Conservation (phyloP, 352 stramenopile species). For the Phytopythium delawarense region DNA sequence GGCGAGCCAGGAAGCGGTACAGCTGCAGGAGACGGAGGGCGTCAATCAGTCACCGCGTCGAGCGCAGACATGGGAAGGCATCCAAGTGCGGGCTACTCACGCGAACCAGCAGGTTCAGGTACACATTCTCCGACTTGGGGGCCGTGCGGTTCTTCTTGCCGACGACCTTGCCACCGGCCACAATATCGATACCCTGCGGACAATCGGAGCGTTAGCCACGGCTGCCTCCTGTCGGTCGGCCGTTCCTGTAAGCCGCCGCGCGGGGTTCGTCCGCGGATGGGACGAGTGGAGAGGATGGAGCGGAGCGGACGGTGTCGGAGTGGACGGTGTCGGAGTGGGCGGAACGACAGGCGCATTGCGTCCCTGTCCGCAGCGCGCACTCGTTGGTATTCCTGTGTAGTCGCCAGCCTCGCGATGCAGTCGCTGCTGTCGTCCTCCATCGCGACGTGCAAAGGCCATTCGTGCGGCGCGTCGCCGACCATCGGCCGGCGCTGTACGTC, state of each 20-base stretch:
- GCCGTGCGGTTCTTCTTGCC: conserved; percentile 98
- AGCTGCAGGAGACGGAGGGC: conserved; percentile 31
- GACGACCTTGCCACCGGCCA: conserved; percentile 97
- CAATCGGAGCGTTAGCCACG: conserved; percentile 4
- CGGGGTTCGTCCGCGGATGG: neutral
- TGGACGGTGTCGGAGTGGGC: neutral
- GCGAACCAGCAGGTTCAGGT: conserved; percentile 97
- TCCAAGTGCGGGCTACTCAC: conserved; percentile 25
- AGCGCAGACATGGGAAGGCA: no score
- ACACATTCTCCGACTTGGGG: conserved; percentile 99
- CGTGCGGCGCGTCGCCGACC: no score
- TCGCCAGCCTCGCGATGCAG: no score
- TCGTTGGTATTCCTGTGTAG: no score
- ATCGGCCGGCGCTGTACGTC: no score
- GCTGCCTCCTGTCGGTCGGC: neutral
- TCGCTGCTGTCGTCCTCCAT: no score
- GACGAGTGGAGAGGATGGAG: neutral
- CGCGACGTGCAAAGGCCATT: no score
- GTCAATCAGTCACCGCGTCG: conserved; percentile 57
- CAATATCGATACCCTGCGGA: conserved; percentile 98
- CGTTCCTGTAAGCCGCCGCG: neutral
- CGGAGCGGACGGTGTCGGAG: neutral
- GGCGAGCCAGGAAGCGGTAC: conserved; percentile 96
- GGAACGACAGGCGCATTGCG: neutral
- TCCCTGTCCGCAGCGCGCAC: neutral